phyloP scores from a whole-genome alignment of 1,284 basidiomycete species.

The Heterobasidion parviporum region DNA sequence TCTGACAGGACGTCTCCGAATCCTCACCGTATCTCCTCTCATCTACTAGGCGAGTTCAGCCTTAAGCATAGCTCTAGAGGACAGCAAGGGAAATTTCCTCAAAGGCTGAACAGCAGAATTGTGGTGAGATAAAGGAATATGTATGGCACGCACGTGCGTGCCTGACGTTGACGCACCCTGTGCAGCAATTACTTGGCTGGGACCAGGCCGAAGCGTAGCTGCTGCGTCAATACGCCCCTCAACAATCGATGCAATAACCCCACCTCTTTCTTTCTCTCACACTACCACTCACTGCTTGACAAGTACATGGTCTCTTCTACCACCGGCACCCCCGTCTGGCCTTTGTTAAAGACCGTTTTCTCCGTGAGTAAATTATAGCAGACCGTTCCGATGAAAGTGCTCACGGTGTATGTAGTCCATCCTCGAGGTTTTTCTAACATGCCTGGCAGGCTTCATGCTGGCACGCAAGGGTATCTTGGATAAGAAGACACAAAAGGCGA shows the following conservation, averaged over 20 bases:
- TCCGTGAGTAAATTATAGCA: slow-evolving; percentile 29
- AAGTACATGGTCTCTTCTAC: slow-evolving; percentile 1
- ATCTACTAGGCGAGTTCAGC: neutral
- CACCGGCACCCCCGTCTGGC: slow-evolving; percentile 22
- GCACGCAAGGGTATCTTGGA: slow-evolving; percentile 78
- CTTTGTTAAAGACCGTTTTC: slow-evolving; percentile 44
- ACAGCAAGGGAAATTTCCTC: no score
- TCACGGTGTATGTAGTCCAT: slow-evolving; percentile 56
- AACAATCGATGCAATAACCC: neutral
- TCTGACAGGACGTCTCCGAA: neutral
- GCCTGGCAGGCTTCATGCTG: slow-evolving; percentile 80
- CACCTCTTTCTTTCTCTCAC: neutral
- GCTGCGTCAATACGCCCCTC: neutral
- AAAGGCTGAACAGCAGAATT: no score
- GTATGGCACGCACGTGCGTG: neutral
- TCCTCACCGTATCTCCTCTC: neutral
- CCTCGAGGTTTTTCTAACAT: slow-evolving; percentile 82
- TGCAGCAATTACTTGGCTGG: neutral
- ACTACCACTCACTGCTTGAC: neutral
- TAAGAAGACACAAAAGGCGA: slow-evolving; percentile 81
- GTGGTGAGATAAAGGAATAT: no score
- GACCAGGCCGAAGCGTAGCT: neutral
- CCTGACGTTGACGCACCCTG: neutral
- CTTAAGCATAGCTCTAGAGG: no score
- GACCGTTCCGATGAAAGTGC: neutral